Evolutionary conservation across 164 flowering plant genomes (phyloP).

Genomic region (Piper betle): DNA sequence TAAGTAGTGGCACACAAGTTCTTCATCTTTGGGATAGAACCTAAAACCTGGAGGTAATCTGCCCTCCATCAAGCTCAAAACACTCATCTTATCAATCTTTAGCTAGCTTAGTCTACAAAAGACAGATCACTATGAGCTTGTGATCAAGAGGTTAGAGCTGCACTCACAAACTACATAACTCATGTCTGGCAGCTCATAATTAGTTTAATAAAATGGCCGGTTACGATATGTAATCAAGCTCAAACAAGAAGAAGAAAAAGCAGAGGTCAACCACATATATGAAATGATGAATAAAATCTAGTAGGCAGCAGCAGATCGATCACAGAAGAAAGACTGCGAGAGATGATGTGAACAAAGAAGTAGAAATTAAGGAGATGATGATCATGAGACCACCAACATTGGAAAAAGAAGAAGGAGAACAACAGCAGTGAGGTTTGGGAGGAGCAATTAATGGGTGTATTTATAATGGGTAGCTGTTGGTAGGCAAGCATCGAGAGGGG

Average conservation of each 20-base stretch:
- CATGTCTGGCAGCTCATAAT: no score
- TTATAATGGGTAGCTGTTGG: no score
- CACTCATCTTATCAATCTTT: conserved; percentile 24
- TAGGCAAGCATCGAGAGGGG: no score
- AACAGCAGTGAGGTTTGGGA: background rate
- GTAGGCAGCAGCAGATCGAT: no score
- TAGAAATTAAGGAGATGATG: background rate
- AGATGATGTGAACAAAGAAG: background rate
- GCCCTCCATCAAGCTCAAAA: conserved; percentile 49
- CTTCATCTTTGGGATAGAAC: conserved; percentile 75
- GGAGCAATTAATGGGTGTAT: background rate
- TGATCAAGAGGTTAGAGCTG: background rate
- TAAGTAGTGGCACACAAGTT: conserved; percentile 61
- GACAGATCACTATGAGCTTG: background rate
- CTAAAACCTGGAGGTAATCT: conserved; percentile 71
- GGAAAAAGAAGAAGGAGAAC: background rate
- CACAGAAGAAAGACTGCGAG: no score
- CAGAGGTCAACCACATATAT: no score
- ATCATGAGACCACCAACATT: background rate
- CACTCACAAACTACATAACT: no score
- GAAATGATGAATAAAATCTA: no score
- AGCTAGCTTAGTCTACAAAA: background rate
- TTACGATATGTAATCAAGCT: no score
- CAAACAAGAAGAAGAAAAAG: no score
- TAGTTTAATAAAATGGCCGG: no score